Conservation (phyloP, 2,329 filamentous ascomycete species). For the Alternaria dauci region DNA sequence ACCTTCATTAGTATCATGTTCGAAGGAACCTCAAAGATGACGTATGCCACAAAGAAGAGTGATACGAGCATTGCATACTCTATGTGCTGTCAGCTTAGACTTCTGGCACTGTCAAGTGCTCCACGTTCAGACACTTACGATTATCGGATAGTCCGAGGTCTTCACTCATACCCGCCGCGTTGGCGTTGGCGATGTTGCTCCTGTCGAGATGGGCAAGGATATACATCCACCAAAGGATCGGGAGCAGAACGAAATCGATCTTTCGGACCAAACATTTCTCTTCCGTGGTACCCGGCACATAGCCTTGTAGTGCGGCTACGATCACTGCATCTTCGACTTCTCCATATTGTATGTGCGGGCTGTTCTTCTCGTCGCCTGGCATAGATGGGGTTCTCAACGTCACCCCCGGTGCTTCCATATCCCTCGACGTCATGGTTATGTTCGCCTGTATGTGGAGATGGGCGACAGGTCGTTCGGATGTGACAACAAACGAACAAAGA, state of each 20-base stretch:
- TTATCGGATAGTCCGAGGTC: background rate
- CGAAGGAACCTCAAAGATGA: background rate
- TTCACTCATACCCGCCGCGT: background rate
- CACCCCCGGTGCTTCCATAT: background rate
- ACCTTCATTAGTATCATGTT: background rate
- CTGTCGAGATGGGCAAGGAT: background rate
- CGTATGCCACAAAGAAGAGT: background rate
- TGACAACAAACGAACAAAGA: background rate
- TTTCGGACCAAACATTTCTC: background rate
- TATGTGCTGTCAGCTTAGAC: background rate
- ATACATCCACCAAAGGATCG: background rate
- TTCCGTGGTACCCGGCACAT: background rate
- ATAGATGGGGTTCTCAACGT: background rate
- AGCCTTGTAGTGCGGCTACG: background rate
- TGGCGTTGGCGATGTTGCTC: background rate
- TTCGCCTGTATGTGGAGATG: background rate
- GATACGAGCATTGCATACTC: background rate
- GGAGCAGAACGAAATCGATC: background rate
- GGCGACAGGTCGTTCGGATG: background rate
- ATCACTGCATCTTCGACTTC: background rate
- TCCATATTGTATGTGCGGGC: background rate
- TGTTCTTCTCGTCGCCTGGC: background rate
- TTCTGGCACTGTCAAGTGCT: background rate
- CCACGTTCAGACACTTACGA: background rate
- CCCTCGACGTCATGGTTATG: background rate